These are phyloP conservation scores for Alternaria panax DNA, from an alignment of 2,329 filamentous ascomycete genomes.

Conservation along the genomic window DNA sequence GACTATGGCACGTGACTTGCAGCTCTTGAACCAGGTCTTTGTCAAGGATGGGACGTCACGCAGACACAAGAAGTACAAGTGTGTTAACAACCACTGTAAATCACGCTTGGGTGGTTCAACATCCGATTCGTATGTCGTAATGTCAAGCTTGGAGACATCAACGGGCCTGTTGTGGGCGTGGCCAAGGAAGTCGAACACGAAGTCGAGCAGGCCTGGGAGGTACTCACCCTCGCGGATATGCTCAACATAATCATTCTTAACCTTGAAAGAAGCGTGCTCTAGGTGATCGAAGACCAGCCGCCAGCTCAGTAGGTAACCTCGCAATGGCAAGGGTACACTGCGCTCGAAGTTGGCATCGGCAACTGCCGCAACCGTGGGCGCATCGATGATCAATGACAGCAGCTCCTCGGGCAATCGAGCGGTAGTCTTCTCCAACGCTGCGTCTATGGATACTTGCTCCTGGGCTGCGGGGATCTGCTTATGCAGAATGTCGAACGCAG, in stretches of 20 bases:
- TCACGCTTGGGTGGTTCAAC: constrained; percentile 72
- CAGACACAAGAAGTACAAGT: constrained; percentile 84
- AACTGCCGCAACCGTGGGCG: constrained; percentile 74
- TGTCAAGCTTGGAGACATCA: constrained; percentile 73
- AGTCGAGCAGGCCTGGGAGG: constrained; percentile 73
- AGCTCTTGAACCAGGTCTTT: constrained; percentile 83
- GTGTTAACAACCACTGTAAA: constrained; percentile 82
- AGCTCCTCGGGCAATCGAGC: constrained; percentile 84
- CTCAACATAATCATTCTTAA: constrained; percentile 81
- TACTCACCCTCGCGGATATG: constrained; percentile 78
- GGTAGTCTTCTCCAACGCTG: constrained; percentile 72
- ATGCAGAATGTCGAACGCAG: constrained; percentile 82
- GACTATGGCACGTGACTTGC: constrained; percentile 78
- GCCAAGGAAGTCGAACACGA: constrained; percentile 84
- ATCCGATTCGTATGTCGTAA: constrained; percentile 67
- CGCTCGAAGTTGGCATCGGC: constrained; percentile 70
- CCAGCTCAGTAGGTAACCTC: constrained; percentile 89
- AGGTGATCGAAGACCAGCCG: constrained; percentile 89
- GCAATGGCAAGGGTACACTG: constrained; percentile 71
- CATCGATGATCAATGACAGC: constrained; percentile 80
- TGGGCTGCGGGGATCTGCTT: constrained; percentile 79
- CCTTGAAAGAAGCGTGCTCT: constrained; percentile 76
- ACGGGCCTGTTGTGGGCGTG: constrained; percentile 76
- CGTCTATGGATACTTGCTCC: constrained; percentile 82
- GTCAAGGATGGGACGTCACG: constrained; percentile 79